Percentiles rank a stretch among this genome's conserved stretches.
Evolutionary conservation across 2,329 filamentous ascomycete genomes (phyloP).

Genomic region (Clarireedia paspali): DNA sequence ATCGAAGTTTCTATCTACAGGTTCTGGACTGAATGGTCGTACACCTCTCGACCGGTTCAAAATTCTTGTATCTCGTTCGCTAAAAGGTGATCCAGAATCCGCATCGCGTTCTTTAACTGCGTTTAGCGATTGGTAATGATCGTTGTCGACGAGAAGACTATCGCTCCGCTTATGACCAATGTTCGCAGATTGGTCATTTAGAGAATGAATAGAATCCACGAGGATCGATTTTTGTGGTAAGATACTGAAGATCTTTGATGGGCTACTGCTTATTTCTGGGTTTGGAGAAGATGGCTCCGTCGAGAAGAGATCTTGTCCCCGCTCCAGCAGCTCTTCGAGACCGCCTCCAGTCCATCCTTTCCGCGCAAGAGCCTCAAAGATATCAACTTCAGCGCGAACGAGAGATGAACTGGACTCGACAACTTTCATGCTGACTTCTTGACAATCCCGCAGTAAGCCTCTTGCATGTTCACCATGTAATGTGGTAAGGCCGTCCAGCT

Average conservation of each 20-base stretch:
- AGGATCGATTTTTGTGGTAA: conserved; percentile 57
- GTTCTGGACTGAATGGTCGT: conserved; percentile 50
- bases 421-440: conserved; percentile 55
- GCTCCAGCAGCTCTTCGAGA: conserved; percentile 57
- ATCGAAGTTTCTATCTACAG: conserved; percentile 17
- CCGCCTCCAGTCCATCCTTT: conserved; percentile 63
- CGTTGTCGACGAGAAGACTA: conserved; percentile 45
- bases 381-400: conserved; percentile 61
- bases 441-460: conserved; percentile 52
- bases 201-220: conserved; percentile 38
- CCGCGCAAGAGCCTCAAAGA: conserved; percentile 57
- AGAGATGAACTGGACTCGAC: conserved; percentile 58
- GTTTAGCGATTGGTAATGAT: conserved; percentile 51
- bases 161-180: conserved; percentile 40
- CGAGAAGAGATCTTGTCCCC: conserved; percentile 54
- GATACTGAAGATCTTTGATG: conserved; percentile 53
- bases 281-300: conserved; percentile 31
- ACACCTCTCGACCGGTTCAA: conserved; percentile 46
- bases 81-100: conserved; percentile 44
- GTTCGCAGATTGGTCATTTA: conserved; percentile 16
- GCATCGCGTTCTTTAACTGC: conserved; percentile 33
- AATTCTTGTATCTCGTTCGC: conserved; percentile 32
- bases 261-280: conserved; percentile 29
- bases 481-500: conserved; percentile 54
- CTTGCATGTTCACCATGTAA: conserved; percentile 55